Conservation (phyloP, 331 rosid species). For the Quercus tomentella region DNA sequence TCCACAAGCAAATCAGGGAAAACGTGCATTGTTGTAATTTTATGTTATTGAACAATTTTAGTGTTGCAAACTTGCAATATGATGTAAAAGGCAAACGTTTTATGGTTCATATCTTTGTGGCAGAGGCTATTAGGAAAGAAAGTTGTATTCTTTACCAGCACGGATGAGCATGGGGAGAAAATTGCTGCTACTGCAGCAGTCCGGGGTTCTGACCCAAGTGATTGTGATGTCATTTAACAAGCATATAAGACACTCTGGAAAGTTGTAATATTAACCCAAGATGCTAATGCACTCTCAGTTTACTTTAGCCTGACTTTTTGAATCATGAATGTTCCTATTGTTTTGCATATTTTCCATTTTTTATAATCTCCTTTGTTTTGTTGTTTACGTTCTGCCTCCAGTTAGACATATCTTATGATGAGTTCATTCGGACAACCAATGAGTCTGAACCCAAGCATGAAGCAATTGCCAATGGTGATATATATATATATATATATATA, state of each 20-base stretch:
- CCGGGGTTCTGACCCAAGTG: slow-evolving; percentile 60
- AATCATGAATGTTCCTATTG: neutral
- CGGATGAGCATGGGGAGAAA: slow-evolving; percentile 95
- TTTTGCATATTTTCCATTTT: too few relatives aligned
- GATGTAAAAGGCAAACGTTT: slow-evolving; percentile 1
- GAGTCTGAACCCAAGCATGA: slow-evolving; percentile 60
- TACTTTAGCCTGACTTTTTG: neutral
- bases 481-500: slow-evolving; percentile 77
- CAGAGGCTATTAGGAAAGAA: slow-evolving; percentile 72
- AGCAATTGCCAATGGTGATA: slow-evolving; percentile 80
- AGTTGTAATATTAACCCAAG: neutral
- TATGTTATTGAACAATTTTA: neutral
- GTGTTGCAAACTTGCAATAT: too few relatives aligned
- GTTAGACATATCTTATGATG: slow-evolving; percentile 82
- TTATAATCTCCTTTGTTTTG: too few relatives aligned
- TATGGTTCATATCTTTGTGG: slow-evolving; percentile 17
- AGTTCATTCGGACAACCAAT: slow-evolving; percentile 76
- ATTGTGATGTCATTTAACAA: slow-evolving; percentile 72
- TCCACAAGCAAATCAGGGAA: neutral
- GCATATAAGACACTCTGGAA: slow-evolving; percentile 47
- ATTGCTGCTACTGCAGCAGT: slow-evolving; percentile 79
- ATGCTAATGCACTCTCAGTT: neutral
- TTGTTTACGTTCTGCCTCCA: slow-evolving; percentile 1
- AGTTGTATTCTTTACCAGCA: slow-evolving; percentile 80
- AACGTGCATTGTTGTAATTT: too few relatives aligned